A percentile compares a stretch with the other conserved stretches of the same genome.
Evolutionary conservation across 169 alveolate species (phyloP).

Genomic region (Plasmodium coatneyi): DNA sequence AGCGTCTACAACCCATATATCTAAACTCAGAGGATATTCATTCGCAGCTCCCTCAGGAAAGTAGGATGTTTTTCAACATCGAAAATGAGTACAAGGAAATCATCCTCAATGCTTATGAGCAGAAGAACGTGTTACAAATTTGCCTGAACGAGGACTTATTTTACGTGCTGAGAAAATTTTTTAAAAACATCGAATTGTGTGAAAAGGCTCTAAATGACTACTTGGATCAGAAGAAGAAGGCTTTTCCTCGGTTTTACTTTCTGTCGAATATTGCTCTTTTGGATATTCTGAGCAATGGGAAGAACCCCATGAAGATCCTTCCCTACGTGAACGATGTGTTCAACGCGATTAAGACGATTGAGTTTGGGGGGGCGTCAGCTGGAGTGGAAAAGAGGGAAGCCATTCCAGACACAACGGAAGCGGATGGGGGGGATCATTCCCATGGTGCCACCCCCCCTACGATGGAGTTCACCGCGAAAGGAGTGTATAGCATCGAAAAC

Average conservation of each 20-base stretch:
- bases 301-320: slow-evolving; percentile 90
- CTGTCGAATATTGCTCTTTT: slow-evolving; percentile 95
- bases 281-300: slow-evolving; percentile 95
- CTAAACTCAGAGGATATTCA: slow-evolving; percentile 96
- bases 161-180: slow-evolving; percentile 88
- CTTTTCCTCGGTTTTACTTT: slow-evolving; percentile 97
- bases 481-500: slow-evolving; percentile 68
- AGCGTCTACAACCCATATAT: slow-evolving; percentile 94
- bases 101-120: slow-evolving; percentile 93
- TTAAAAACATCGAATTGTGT: slow-evolving; percentile 93
- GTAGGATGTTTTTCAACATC: slow-evolving; percentile 93
- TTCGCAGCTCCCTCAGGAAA: slow-evolving; percentile 95
- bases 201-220: slow-evolving; percentile 96
- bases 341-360: slow-evolving; percentile 46
- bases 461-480: slow-evolving; percentile 57
- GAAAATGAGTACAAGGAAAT: slow-evolving; percentile 95
- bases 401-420: not conserved
- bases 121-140: slow-evolving; percentile 92
- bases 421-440: not conserved
- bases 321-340: slow-evolving; percentile 53
- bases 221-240: slow-evolving; percentile 95
- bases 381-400: not conserved
- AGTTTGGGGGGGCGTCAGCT: not conserved
- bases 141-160: slow-evolving; percentile 94
- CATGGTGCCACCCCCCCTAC: not conserved